Percentiles rank a stretch among this genome's conserved stretches.
phyloP scores from a whole-genome alignment of 352 stramenopile genomes.

The Achlya hypogyna region DNA sequence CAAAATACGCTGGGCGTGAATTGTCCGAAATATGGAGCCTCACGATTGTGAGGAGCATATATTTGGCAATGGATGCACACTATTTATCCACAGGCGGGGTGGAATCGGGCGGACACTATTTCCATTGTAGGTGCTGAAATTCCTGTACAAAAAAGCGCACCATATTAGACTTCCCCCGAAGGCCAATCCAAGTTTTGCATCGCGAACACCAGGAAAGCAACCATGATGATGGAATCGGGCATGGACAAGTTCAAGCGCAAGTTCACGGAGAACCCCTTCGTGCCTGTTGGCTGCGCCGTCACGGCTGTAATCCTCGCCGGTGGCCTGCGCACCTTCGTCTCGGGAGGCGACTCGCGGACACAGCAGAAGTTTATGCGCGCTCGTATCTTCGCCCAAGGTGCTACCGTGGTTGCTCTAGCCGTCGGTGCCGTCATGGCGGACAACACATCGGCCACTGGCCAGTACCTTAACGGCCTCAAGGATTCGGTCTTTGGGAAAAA shows the following conservation, averaged over 20 bases:
- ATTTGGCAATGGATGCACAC: background rate
- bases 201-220: background rate
- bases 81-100: background rate
- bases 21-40: too few species aligned
- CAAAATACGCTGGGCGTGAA: too few species aligned
- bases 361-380: conserved; percentile 79
- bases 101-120: background rate
- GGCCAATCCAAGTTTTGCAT: background rate
- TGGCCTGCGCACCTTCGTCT: conserved; percentile 56
- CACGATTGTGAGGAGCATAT: background rate
- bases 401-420: conserved; percentile 54
- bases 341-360: conserved; percentile 48
- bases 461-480: background rate
- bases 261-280: conserved; percentile 60
- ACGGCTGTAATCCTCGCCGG: conserved; percentile 53
- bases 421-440: conserved; percentile 59
- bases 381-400: conserved; percentile 57
- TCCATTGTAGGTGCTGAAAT: background rate
- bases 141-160: background rate
- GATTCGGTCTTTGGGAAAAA: background rate
- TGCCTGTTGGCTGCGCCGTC: conserved; percentile 54
- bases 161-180: background rate
- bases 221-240: conserved; percentile 38
- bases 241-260: conserved; percentile 77
- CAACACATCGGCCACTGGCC: conserved; percentile 26